Percentiles rank a stretch among this genome's conserved stretches.
phyloP scores from a whole-genome alignment of 192 early-diverging fungal species.

The Chytriomyces hyalinus region DNA sequence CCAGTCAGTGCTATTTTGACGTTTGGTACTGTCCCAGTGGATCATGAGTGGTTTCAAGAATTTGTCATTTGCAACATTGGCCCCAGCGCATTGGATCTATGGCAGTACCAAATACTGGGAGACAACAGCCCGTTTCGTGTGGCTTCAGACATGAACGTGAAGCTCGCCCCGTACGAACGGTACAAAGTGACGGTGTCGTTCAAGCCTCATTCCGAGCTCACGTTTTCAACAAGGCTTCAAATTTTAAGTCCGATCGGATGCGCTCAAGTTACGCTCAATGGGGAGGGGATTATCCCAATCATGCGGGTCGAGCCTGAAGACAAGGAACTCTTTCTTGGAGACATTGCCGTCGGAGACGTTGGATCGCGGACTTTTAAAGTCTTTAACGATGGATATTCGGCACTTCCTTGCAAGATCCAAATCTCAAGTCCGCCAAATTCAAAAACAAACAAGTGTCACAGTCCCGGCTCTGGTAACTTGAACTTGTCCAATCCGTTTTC shows the following conservation, averaged over 20 bases:
- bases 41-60: not conserved
- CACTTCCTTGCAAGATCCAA: constrained; percentile 27
- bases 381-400: constrained; percentile 26
- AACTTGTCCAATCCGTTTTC: constrained; percentile 38
- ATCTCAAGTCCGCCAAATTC: not conserved
- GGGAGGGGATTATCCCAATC: constrained; percentile 47
- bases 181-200: constrained; percentile 13
- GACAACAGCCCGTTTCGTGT: constrained; percentile 16
- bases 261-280: constrained; percentile 31
- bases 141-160: not conserved
- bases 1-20: constrained; percentile 7
- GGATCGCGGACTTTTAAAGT: constrained; percentile 36
- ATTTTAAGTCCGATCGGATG: constrained; percentile 17
- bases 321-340: constrained; percentile 32
- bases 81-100: not conserved
- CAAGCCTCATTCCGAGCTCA: constrained; percentile 2
- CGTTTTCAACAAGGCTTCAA: constrained; percentile 5
- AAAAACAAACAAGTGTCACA: not conserved
- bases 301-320: constrained; percentile 31
- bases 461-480: constrained; percentile 26
- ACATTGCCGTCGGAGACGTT: constrained; percentile 46
- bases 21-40: constrained; percentile 28
- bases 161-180: not conserved
- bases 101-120: not conserved
- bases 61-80: constrained; percentile 30